A percentile compares a stretch with the other conserved stretches of the same genome.
phyloP scores from a whole-genome alignment of 2,329 filamentous ascomycete species.

The Nigrospora oryzae region DNA sequence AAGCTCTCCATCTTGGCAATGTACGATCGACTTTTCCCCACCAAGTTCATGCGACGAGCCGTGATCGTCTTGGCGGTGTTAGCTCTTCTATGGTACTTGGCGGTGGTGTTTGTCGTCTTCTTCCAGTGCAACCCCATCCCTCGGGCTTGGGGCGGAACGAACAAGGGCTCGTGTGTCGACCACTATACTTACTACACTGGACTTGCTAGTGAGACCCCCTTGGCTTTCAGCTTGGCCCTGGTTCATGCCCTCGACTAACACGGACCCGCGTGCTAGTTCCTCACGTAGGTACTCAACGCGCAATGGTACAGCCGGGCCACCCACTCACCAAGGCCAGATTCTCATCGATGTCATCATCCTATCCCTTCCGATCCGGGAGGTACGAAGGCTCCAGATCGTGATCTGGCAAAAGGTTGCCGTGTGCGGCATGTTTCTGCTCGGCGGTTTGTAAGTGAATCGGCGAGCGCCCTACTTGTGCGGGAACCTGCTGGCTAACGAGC shows the following conservation, averaged over 20 bases:
- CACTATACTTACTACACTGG: conserved; percentile 1
- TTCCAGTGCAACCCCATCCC: conserved; percentile 1
- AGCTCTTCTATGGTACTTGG: conserved; percentile 1
- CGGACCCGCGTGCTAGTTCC: neutral
- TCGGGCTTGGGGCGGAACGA: neutral
- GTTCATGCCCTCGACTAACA: neutral
- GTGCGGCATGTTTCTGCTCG: conserved; percentile 2
- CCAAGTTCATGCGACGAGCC: conserved; percentile 1
- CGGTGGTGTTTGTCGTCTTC: neutral
- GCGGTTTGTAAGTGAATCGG: neutral
- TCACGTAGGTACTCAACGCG: neutral
- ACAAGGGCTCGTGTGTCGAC: neutral
- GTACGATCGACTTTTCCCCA: conserved; percentile 2
- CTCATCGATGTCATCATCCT: neutral
- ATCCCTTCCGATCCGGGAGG: conserved; percentile 1
- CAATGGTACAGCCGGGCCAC: neutral
- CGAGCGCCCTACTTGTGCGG: no score
- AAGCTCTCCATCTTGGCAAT: conserved; percentile 1
- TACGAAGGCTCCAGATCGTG: conserved; percentile 1
- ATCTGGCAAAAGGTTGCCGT: conserved; percentile 1
- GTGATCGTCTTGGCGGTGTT: neutral
- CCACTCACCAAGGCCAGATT: neutral
- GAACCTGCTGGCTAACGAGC: neutral
- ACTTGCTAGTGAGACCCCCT: neutral
- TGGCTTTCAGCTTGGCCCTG: no score